Conservation (phyloP, 768 basidiomycete species). For the Serendipita indica region DNA sequence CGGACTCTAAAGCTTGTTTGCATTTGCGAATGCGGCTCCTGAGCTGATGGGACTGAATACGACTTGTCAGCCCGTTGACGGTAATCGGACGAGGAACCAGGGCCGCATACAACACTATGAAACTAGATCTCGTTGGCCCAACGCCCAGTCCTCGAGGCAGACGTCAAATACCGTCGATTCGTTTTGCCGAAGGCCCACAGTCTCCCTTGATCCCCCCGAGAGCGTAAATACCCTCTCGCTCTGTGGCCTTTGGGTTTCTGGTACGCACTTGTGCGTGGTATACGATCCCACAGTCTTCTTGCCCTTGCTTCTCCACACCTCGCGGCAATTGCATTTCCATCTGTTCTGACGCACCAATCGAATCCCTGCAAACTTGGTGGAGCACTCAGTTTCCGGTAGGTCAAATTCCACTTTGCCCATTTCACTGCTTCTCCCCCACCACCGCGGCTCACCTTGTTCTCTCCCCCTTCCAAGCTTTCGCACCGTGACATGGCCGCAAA, state of each 20-base stretch:
- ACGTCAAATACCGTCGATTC: background rate
- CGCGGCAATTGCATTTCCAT: background rate
- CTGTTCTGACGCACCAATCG: background rate
- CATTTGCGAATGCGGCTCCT: background rate
- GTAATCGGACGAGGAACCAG: background rate
- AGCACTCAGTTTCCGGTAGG: background rate
- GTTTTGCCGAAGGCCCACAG: background rate
- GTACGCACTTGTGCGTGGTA: too few relatives aligned
- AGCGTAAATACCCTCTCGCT: too few relatives aligned
- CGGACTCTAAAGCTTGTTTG: background rate
- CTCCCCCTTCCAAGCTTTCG: background rate
- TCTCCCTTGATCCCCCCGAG: too few relatives aligned
- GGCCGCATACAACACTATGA: background rate
- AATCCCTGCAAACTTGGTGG: background rate
- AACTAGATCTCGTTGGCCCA: too few relatives aligned
- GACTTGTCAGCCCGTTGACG: background rate
- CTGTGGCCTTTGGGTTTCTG: too few relatives aligned
- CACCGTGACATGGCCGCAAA: background rate
- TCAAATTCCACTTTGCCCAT: background rate
- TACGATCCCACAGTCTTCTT: background rate
- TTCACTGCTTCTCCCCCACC: background rate
- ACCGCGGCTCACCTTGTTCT: background rate
- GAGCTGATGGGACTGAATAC: background rate
- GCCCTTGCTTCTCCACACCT: background rate
- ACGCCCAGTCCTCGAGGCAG: constrained; percentile 8